Percentiles rank a stretch among this genome's conserved stretches.
Conservation (phyloP, 2,329 filamentous ascomycete species). For the Thielaviopsis cerberus region DNA sequence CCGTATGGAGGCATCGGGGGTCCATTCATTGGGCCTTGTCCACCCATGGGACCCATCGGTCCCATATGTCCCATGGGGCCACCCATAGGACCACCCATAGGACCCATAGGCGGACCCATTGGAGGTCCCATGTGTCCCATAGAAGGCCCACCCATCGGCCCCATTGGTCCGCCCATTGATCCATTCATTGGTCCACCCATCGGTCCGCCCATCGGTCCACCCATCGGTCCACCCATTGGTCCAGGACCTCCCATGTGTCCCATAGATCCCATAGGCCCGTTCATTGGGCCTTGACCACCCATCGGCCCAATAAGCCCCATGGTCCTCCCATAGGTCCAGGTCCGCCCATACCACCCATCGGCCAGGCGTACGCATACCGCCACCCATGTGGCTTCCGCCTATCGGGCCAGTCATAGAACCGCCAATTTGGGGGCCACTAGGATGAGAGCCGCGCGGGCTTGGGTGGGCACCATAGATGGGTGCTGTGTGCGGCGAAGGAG, state of each 20-base stretch:
- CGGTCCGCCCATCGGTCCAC: constrained; percentile 6
- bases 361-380: neutral
- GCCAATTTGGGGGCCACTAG: neutral
- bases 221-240: constrained; percentile 5
- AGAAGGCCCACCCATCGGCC: neutral
- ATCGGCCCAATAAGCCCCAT: neutral
- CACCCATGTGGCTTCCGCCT: neutral
- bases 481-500: constrained; percentile 8
- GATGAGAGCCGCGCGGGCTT: neutral
- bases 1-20: constrained; percentile 7
- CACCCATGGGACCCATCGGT: constrained; percentile 7
- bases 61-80: constrained; percentile 3
- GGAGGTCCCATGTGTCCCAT: neutral
- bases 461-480: constrained; percentile 5
- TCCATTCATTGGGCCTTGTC: neutral
- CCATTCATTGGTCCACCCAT: constrained; percentile 2
- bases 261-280: neutral
- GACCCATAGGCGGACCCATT: constrained; percentile 2
- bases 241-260: neutral
- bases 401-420: constrained; percentile 5
- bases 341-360: neutral
- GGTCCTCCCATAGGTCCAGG: too few relatives aligned
- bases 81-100: constrained; percentile 4
- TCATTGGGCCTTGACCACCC: too few relatives aligned
- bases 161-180: neutral